These are phyloP conservation scores for Exophiala phaeomuriformis DNA, from an alignment of 2,329 filamentous ascomycete genomes.

Conservation along the genomic window DNA sequence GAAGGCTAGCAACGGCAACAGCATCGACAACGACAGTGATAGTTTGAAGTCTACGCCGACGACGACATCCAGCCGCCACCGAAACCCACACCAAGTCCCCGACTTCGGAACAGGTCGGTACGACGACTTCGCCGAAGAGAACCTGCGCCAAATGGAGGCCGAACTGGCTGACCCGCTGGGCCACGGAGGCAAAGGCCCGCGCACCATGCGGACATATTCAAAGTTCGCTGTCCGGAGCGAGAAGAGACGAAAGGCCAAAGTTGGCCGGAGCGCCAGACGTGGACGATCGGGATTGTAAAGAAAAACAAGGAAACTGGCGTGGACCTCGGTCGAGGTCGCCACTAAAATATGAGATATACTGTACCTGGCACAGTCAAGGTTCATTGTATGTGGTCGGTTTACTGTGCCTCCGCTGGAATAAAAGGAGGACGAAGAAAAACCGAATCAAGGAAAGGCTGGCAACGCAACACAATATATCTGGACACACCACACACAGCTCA, in stretches of 20 bases:
- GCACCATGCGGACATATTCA: not conserved
- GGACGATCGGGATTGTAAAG: not conserved
- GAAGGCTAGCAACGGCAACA: not conserved
- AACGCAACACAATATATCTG: too few species aligned
- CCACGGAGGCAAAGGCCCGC: not conserved
- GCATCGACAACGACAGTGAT: not conserved
- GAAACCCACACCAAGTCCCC: too few species aligned
- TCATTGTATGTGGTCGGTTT: too few species aligned
- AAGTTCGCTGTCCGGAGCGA: not conserved
- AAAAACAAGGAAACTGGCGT: not conserved
- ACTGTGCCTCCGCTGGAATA: too few species aligned
- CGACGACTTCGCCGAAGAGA: not conserved
- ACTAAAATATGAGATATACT: not conserved
- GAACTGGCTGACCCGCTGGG: not conserved
- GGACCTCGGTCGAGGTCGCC: not conserved
- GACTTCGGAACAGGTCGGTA: not conserved
- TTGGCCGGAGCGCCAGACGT: not conserved
- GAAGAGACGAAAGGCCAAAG: not conserved
- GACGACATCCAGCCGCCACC: too few species aligned
- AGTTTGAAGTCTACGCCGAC: not conserved
- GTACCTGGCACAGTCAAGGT: not conserved
- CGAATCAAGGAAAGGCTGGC: too few species aligned
- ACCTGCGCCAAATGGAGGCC: not conserved
- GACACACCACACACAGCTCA: too few species aligned
- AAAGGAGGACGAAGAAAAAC: too few species aligned